Evolutionary conservation across 805 yeast genomes (phyloP).

Genomic region (Phaffomyces thermotolerans): DNA sequence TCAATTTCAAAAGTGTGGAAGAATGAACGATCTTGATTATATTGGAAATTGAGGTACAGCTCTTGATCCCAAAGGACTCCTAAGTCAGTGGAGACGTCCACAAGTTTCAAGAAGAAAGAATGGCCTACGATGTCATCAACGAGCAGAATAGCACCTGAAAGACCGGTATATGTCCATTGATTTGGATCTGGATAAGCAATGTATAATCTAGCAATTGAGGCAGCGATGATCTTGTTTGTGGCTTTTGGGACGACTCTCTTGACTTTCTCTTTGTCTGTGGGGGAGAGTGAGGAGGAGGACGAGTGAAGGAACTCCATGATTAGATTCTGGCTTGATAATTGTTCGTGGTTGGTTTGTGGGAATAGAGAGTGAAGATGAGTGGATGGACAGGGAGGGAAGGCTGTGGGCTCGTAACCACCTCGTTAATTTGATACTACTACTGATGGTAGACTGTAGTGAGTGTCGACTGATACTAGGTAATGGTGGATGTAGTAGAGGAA

Average conservation of each 20-base stretch:
- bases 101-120: constrained; percentile 83
- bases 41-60: constrained; percentile 77
- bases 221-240: constrained; percentile 80
- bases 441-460: no score
- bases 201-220: constrained; percentile 83
- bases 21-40: constrained; percentile 89
- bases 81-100: constrained; percentile 71
- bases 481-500: no score
- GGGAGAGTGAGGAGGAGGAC: constrained; percentile 23
- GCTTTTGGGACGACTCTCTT: constrained; percentile 86
- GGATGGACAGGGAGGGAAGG: no score
- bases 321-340: no score
- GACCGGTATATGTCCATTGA: constrained; percentile 82
- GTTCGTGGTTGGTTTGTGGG: no score
- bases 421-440: no score
- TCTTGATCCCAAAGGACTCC: constrained; percentile 99
- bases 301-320: background rate
- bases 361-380: no score
- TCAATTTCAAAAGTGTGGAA: constrained; percentile 94
- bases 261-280: constrained; percentile 79
- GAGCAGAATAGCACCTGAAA: constrained; percentile 78
- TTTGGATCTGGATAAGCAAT: constrained; percentile 81
- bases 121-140: constrained; percentile 94
- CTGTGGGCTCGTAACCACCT: no score
- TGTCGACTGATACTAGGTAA: no score